Base-by-base conservation (phyloP, 345 rosid genomes). In the Nasturtium officinale region DNA sequence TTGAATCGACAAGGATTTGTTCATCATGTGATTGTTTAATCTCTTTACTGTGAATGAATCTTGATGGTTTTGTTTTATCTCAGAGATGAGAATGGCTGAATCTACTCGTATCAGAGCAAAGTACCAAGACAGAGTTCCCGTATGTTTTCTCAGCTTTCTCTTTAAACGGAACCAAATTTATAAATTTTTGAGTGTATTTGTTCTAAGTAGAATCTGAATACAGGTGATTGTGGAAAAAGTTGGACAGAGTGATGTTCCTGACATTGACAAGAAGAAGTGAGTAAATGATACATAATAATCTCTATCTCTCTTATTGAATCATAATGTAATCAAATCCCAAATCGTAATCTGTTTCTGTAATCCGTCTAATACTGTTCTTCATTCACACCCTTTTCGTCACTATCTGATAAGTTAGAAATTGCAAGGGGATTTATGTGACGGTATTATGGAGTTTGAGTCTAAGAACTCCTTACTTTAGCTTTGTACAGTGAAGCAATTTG, bases 161-260 rank as follows among this genome's bases (percentile, higher is more conserved):
- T 33, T 65, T 35, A 35, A 8, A 65, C 9, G 1, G 5, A 37
- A 25, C 17, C 9, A 7, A 38, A 7, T 21, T 15, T 40, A 18
- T 0, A 0, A 10, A 6, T 54, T 42, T 23, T 23, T 23, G 16
- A 30, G 9, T 9, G 2, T 55, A 3, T 46, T 42, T 10, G 38
- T 25, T 61, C 71, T 76, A 25, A 76, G 6, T n/a, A 25, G 55
- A 48, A 65, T 57, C 2, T 0, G 18, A 60, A 60, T 53, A 28
- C 62, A 92, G 96, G 98, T 90, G 71, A 90, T 90, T 67, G 95
- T 90, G 71, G 96, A 90, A 68, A 92, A 85, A 77, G 95, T 86
- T 9, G 89, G 82, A 78, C 83, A 84, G 73, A 92, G 95, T 72
- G 95, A 88, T 81, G 86, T 92, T 62, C 95, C 92, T 23, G 77